Evolutionary conservation across 2,329 filamentous ascomycete species (phyloP).

Genomic region (Fulvia fulva): DNA sequence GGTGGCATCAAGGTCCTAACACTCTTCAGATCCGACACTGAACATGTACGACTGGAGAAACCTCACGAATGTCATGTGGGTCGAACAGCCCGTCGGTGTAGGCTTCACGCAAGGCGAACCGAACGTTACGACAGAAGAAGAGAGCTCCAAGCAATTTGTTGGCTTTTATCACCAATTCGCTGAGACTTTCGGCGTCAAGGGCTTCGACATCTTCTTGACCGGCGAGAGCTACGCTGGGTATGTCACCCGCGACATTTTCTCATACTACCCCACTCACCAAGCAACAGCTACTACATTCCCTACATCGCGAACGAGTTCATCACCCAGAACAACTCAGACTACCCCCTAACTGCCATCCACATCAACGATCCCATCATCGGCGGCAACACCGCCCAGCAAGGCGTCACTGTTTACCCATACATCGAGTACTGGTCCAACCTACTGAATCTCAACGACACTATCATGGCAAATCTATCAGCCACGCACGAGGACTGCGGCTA

Average conservation of each 20-base stretch:
- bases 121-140: slow-evolving; percentile 36
- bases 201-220: slow-evolving; percentile 45
- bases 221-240: slow-evolving; percentile 22
- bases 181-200: slow-evolving; percentile 46
- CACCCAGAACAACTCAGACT: slow-evolving; percentile 23
- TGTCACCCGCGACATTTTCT: background rate
- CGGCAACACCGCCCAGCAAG: slow-evolving; percentile 39
- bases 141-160: slow-evolving; percentile 40
- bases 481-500: slow-evolving; percentile 36
- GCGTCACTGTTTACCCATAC: slow-evolving; percentile 3
- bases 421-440: slow-evolving; percentile 32
- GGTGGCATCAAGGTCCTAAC: background rate
- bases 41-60: slow-evolving; percentile 37
- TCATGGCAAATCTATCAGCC: slow-evolving; percentile 34
- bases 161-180: slow-evolving; percentile 50
- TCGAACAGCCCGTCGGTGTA: slow-evolving; percentile 50
- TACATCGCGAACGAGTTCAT: slow-evolving; percentile 34
- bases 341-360: slow-evolving; percentile 33
- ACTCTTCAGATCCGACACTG: background rate
- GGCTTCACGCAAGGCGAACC: slow-evolving; percentile 41
- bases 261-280: background rate
- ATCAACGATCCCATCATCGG: slow-evolving; percentile 43
- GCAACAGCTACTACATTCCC: slow-evolving; percentile 8
- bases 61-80: slow-evolving; percentile 72
- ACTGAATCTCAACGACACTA: slow-evolving; percentile 42